Percentiles rank a stretch among this genome's conserved stretches.
phyloP scores from a whole-genome alignment of 805 yeast genomes.

The Ogataea angusta region DNA sequence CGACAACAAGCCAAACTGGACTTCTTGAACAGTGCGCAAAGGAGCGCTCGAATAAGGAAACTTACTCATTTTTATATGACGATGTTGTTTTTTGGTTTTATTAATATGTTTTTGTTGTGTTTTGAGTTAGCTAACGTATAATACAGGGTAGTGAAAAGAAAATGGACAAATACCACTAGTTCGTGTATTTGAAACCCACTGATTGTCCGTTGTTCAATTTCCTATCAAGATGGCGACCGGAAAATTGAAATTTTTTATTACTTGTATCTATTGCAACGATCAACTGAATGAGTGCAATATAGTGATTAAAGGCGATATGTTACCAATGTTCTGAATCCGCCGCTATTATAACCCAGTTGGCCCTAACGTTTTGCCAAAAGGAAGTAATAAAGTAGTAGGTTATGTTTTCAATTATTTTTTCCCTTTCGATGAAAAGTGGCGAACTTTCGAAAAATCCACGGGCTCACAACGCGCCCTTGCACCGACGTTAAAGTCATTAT shows the following conservation, averaged over 20 bases:
- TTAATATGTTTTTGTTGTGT: constrained; percentile 5
- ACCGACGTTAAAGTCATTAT: not conserved
- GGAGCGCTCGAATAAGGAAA: constrained; percentile 99
- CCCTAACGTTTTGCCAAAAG: constrained; percentile 11
- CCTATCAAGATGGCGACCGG: constrained; percentile 9
- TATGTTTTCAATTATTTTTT: constrained; percentile 12
- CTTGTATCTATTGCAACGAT: constrained; percentile 25
- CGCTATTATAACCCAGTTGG: constrained; percentile 17
- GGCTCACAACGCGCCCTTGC: constrained; percentile 9
- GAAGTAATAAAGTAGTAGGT: constrained; percentile 11
- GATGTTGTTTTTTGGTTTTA: constrained; percentile 15
- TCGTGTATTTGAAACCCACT: constrained; percentile 13
- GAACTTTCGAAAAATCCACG: constrained; percentile 12
- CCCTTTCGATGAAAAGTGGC: constrained; percentile 23
- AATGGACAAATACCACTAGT: constrained; percentile 8
- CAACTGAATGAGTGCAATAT: constrained; percentile 32
- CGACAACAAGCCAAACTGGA: constrained; percentile 95
- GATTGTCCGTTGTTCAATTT: constrained; percentile 12
- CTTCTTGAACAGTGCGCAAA: constrained; percentile 94
- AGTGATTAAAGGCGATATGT: constrained; percentile 9
- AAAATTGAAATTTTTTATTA: constrained; percentile 9
- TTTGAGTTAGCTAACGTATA: constrained; percentile 12
- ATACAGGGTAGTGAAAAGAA: constrained; percentile 14
- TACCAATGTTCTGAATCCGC: constrained; percentile 11
- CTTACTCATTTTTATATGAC: constrained; percentile 32